Evolutionary conservation across 2,329 filamentous ascomycete species (phyloP).

Genomic region (Westerdykella aurantiaca): DNA sequence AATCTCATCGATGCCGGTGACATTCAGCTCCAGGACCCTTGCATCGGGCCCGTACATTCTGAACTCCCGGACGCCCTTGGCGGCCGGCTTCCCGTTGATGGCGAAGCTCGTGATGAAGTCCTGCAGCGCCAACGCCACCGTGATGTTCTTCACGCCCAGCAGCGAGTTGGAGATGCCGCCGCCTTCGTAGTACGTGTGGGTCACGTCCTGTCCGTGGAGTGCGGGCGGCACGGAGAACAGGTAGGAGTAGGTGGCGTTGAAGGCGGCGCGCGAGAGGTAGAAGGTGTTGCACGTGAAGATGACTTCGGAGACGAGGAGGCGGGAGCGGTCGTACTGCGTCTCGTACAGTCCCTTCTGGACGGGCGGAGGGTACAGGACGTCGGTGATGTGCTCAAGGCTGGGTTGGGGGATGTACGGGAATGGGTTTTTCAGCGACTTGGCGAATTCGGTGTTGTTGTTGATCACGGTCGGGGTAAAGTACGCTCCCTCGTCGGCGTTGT

Average conservation of each 20-base stretch:
- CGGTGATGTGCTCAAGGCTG: constrained; percentile 39
- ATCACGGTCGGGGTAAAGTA: constrained; percentile 41
- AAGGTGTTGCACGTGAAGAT: constrained; percentile 50
- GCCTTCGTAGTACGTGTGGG: constrained; percentile 50
- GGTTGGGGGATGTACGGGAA: constrained; percentile 29
- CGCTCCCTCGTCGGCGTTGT: constrained; percentile 44
- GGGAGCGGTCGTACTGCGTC: constrained; percentile 40
- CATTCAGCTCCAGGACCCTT: constrained; percentile 42
- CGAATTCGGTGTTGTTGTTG: constrained; percentile 26
- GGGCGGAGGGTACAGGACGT: constrained; percentile 46
- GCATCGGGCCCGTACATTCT: constrained; percentile 43
- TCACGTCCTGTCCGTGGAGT: constrained; percentile 49
- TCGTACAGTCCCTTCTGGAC: constrained; percentile 36
- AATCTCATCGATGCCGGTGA: constrained; percentile 37
- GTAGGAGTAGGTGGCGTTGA: constrained; percentile 48
- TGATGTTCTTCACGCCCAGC: constrained; percentile 23
- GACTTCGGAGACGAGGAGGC: constrained; percentile 41
- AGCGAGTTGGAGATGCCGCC: constrained; percentile 9
- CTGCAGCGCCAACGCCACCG: constrained; percentile 41
- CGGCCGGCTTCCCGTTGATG: constrained; percentile 34
- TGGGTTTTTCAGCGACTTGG: constrained; percentile 14
- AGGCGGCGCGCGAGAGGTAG: constrained; percentile 45
- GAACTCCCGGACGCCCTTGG: constrained; percentile 41
- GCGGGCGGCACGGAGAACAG: constrained; percentile 50
- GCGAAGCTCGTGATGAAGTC: constrained; percentile 44